These are phyloP conservation scores for Naumovozyma baii DNA, from an alignment of 805 yeast genomes.

Conservation along the genomic window DNA sequence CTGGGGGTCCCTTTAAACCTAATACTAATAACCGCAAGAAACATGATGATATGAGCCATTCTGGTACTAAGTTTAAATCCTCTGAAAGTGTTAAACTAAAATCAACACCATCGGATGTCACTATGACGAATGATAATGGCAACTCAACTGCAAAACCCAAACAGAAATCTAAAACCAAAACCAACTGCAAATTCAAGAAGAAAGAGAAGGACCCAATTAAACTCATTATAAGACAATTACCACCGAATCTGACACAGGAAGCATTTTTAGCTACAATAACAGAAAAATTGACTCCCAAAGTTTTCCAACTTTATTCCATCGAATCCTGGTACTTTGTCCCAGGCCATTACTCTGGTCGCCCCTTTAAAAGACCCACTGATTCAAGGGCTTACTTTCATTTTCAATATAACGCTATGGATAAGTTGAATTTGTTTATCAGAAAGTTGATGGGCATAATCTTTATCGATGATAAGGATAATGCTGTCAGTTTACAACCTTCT, in stretches of 20 bases:
- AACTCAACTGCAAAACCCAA: constrained; percentile 1
- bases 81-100: no score
- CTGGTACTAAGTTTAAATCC: no score
- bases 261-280: constrained; percentile 26
- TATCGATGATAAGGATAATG: constrained; percentile 25
- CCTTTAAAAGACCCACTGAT: constrained; percentile 32
- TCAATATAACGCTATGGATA: constrained; percentile 15
- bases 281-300: constrained; percentile 8
- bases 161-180: constrained; percentile 2
- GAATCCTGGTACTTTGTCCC: constrained; percentile 24
- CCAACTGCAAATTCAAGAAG: neutral
- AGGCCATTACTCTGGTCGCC: constrained; percentile 19
- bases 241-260: constrained; percentile 33
- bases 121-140: neutral
- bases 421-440: constrained; percentile 26
- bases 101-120: neutral
- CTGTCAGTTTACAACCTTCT: constrained; percentile 2
- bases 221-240: constrained; percentile 35
- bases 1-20: no score
- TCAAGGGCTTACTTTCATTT: constrained; percentile 38
- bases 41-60: neutral
- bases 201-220: constrained; percentile 8
- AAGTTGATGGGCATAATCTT: constrained; percentile 25
- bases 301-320: constrained; percentile 11
- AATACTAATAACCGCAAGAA: neutral